Percentiles rank a stretch among this genome's conserved stretches.
phyloP scores from a whole-genome alignment of 2,329 filamentous ascomycete genomes.

The Cladosporium phlei region DNA sequence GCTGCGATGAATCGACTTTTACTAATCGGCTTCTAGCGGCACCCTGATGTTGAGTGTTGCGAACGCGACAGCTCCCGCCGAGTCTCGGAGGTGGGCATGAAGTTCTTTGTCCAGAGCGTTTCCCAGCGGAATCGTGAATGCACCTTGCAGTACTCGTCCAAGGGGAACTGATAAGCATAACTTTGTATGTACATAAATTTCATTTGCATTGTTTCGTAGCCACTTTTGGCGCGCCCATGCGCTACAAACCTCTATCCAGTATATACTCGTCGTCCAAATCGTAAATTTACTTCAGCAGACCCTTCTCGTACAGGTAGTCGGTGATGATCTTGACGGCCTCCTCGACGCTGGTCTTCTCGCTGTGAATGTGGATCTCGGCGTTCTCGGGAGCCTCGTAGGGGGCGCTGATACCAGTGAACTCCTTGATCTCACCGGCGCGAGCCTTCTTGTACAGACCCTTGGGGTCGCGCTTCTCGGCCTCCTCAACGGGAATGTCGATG shows the following conservation, averaged over 20 bases:
- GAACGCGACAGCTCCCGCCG: too few species aligned
- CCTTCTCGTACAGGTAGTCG: constrained; percentile 68
- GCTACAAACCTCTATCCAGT: neutral
- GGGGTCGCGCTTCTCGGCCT: constrained; percentile 90
- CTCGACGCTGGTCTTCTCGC: constrained; percentile 76
- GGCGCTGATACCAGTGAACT: constrained; percentile 92
- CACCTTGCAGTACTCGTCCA: too few species aligned
- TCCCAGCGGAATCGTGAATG: too few species aligned
- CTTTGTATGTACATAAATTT: too few species aligned
- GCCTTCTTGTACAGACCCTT: constrained; percentile 99
- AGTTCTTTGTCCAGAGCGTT: constrained; percentile 8
- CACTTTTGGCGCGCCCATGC: neutral
- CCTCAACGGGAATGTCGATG: constrained; percentile 84
- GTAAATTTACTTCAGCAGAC: constrained; percentile 46
- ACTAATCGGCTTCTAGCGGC: neutral
- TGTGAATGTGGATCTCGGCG: constrained; percentile 83
- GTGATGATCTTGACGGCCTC: constrained; percentile 84
- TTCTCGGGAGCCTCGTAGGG: constrained; percentile 87
- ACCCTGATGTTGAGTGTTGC: neutral
- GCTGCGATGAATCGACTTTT: neutral
- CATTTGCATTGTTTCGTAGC: neutral
- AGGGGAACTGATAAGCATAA: too few species aligned
- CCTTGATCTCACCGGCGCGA: constrained; percentile 85
- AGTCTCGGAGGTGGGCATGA: constrained; percentile 3
- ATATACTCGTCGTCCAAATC: neutral